These are phyloP conservation scores for Eleusine indica DNA, from an alignment of 176 grass and related monocot genomes.

Conservation along the genomic window DNA sequence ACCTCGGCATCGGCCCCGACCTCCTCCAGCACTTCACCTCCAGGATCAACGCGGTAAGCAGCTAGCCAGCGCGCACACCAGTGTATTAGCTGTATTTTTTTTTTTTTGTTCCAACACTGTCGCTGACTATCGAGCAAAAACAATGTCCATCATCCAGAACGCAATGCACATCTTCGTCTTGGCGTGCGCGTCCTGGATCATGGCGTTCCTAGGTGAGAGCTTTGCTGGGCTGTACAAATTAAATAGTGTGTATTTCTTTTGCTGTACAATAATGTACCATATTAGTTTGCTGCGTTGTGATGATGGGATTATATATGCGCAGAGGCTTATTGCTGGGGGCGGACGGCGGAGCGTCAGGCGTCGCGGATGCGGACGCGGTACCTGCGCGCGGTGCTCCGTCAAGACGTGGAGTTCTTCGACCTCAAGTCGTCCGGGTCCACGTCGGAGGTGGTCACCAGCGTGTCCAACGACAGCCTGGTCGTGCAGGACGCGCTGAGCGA, in stretches of 20 bases:
- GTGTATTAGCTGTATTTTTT: background rate
- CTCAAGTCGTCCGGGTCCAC: slow-evolving; percentile 58
- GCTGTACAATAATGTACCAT: no score
- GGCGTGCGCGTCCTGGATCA: slow-evolving; percentile 57
- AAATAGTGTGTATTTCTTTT: no score
- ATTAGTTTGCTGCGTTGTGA: no score
- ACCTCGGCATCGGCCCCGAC: slow-evolving; percentile 53
- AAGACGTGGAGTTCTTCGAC: slow-evolving; percentile 97
- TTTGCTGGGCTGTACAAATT: no score
- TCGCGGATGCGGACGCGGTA: slow-evolving; percentile 84
- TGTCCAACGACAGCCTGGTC: slow-evolving; percentile 88
- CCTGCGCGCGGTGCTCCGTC: slow-evolving; percentile 80
- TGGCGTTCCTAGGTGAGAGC: slow-evolving; percentile 82
- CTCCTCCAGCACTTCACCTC: slow-evolving; percentile 46
- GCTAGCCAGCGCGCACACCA: background rate
- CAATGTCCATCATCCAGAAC: slow-evolving; percentile 41
- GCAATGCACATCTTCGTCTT: slow-evolving; percentile 63
- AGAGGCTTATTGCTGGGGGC: slow-evolving; percentile 95
- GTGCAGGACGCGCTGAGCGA: slow-evolving; percentile 89
- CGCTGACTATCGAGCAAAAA: no score
- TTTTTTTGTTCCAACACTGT: no score
- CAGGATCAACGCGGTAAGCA: slow-evolving; percentile 58
- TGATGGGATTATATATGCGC: background rate
- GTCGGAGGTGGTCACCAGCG: slow-evolving; percentile 86
- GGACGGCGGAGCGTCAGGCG: slow-evolving; percentile 90